These are phyloP conservation scores for Secale cereale DNA, from an alignment of 176 grass and related monocot genomes.

Conservation along the genomic window DNA sequence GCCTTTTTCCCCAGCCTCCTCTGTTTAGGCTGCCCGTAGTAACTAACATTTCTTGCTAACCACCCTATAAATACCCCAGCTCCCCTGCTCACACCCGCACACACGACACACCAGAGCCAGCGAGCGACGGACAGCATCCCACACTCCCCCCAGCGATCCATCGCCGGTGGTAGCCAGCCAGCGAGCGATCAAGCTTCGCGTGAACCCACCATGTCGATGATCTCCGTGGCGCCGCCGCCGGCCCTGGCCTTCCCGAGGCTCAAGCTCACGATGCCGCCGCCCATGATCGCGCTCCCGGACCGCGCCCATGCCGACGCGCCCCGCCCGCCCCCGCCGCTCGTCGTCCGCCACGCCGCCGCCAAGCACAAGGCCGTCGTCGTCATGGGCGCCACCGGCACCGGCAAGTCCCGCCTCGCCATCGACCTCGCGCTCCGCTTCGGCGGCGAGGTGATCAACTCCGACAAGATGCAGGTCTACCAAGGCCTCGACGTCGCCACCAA, in stretches of 20 bases:
- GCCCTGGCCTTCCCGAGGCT: conserved; percentile 6
- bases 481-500: conserved; percentile 83
- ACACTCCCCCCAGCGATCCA: not conserved
- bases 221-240: conserved; percentile 18
- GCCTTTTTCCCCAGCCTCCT: not conserved
- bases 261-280: not conserved
- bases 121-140: not conserved
- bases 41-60: not conserved
- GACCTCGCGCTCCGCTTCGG: conserved; percentile 57
- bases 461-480: conserved; percentile 77
- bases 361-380: conserved; percentile 79
- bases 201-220: not conserved
- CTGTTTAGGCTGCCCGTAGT: no score
- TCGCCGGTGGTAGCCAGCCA: not conserved
- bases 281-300: conserved; percentile 25
- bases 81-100: not conserved
- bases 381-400: conserved; percentile 84
- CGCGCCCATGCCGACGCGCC: not conserved
- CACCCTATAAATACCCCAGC: conserved; percentile 38
- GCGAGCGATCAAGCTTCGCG: not conserved
- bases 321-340: conserved; percentile 10
- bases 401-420: conserved; percentile 84
- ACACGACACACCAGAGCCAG: not conserved
- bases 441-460: conserved; percentile 81
- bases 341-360: conserved; percentile 9